Conservation (phyloP, 2,329 filamentous ascomycete species). For the Nemania abortiva region DNA sequence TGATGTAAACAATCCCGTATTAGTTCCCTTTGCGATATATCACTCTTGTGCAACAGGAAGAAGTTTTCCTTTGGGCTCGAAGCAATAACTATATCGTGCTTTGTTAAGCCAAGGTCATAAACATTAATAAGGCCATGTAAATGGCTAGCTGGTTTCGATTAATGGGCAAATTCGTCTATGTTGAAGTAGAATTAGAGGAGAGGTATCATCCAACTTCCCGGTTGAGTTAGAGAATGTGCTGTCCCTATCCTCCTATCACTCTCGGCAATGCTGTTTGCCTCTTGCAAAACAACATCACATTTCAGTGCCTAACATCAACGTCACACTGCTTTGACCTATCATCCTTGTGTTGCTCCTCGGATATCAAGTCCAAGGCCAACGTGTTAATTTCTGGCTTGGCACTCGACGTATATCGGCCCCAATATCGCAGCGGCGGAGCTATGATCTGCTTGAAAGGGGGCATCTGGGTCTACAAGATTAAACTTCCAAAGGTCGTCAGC, state of each 20-base stretch:
- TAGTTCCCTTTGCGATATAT: neutral
- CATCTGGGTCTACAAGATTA: conserved; percentile 37
- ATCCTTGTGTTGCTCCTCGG: too few species aligned
- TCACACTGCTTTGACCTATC: neutral
- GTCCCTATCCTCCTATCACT: neutral
- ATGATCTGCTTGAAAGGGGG: conserved; percentile 38
- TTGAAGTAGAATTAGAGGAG: neutral
- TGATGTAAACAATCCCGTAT: neutral
- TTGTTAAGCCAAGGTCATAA: too few species aligned
- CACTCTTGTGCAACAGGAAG: neutral
- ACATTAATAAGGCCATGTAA: too few species aligned
- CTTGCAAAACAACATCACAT: neutral
- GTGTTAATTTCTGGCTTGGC: conserved; percentile 26
- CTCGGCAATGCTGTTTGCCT: neutral
- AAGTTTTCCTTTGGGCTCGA: neutral
- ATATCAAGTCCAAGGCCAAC: neutral
- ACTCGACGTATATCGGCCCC: conserved; percentile 37
- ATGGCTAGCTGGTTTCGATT: too few species aligned
- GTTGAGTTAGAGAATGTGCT: neutral
- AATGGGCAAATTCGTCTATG: too few species aligned
- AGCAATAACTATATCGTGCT: too few species aligned
- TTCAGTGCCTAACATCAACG: neutral
- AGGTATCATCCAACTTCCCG: neutral
- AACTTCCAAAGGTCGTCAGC: conserved; percentile 37
- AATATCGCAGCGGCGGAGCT: conserved; percentile 33